Conservation (phyloP, 2,329 filamentous ascomycete species). For the Scopulariopsis brevicaulis region DNA sequence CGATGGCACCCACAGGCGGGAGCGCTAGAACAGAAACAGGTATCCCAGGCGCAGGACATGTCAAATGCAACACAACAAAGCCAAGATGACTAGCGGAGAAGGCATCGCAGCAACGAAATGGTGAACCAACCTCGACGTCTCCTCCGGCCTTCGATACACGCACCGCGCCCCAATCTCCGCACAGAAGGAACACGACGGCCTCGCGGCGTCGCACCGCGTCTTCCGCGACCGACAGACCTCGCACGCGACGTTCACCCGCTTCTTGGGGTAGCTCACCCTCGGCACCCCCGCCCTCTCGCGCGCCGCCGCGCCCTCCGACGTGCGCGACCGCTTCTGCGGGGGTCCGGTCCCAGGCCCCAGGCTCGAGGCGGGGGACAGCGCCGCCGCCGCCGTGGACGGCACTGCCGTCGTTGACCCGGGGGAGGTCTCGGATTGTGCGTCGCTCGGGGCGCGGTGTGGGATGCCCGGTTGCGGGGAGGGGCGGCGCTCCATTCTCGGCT, state of each 20-base stretch:
- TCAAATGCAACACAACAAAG: no score
- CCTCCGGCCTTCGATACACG: constrained; percentile 7
- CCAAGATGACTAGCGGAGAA: not conserved
- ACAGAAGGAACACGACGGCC: constrained; percentile 10
- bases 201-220: constrained; percentile 8
- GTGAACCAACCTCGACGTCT: constrained; percentile 2
- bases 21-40: no score
- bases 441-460: not conserved
- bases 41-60: no score
- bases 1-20: no score
- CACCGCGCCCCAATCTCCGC: constrained; percentile 6
- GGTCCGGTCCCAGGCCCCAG: not conserved
- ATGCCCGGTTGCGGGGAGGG: not conserved
- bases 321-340: not conserved
- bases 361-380: not conserved
- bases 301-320: not conserved
- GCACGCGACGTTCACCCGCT: constrained; percentile 11
- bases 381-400: not conserved
- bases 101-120: not conserved
- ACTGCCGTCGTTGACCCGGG: not conserved
- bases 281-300: not conserved
- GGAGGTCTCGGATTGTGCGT: not conserved
- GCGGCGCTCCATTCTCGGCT: not conserved
- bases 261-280: constrained; percentile 11
- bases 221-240: constrained; percentile 12